phyloP scores from a whole-genome alignment of 2,329 filamentous ascomycete genomes.

The Hymenoscyphus salicellus region DNA sequence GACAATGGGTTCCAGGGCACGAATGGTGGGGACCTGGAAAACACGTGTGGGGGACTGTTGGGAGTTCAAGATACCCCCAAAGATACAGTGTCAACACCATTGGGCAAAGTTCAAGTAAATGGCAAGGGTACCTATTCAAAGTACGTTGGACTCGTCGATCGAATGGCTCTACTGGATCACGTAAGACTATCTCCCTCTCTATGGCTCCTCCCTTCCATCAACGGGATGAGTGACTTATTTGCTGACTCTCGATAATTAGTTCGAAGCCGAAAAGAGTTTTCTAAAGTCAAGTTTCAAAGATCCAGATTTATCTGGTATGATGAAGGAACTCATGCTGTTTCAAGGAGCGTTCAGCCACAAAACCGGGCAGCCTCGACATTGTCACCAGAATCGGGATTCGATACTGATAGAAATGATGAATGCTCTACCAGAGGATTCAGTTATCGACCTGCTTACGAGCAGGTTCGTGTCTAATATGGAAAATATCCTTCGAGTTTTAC shows the following conservation, averaged over 20 bases:
- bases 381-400: slow-evolving; percentile 9
- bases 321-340: slow-evolving; percentile 19
- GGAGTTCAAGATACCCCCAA: background rate
- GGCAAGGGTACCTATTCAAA: slow-evolving; percentile 8
- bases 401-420: slow-evolving; percentile 21
- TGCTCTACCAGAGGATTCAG: slow-evolving; percentile 13
- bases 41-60: background rate
- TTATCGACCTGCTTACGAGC: slow-evolving; percentile 12
- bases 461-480: slow-evolving; percentile 23
- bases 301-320: slow-evolving; percentile 7
- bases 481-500: slow-evolving; percentile 20
- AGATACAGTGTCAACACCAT: background rate
- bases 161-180: slow-evolving; percentile 22
- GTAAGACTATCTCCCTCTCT: slow-evolving; percentile 8
- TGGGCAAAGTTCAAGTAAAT: slow-evolving; percentile 10
- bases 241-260: slow-evolving; percentile 16
- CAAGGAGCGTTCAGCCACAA: slow-evolving; percentile 17
- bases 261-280: slow-evolving; percentile 19
- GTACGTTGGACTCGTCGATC: slow-evolving; percentile 19
- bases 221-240: background rate
- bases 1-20: background rate
- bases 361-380: background rate
- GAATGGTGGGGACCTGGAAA: background rate
- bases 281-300: slow-evolving; percentile 18
- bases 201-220: background rate